Percentiles rank a stretch among this genome's conserved stretches.
Conservation (phyloP, 495 filamentous ascomycete species). For the Lentithecium fluviatile region DNA sequence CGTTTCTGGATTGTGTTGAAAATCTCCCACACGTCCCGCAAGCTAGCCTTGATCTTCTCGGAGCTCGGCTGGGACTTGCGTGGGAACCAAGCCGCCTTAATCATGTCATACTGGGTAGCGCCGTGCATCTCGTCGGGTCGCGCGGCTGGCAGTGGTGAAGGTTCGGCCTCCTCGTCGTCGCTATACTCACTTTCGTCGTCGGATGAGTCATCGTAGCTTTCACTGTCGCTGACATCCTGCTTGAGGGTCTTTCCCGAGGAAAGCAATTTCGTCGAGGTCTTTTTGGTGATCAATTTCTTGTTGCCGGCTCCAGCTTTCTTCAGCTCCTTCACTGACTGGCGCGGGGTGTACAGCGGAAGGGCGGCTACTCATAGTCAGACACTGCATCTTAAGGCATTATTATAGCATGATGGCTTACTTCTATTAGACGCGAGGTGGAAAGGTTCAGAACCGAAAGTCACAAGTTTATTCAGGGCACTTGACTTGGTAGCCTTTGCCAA, state of each 20-base stretch:
- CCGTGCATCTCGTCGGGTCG: slow-evolving; percentile 54
- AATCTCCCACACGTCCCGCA: slow-evolving; percentile 61
- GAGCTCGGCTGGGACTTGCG: slow-evolving; percentile 47
- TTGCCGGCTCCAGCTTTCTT: slow-evolving; percentile 40
- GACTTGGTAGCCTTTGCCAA: slow-evolving; percentile 46
- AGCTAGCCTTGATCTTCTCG: slow-evolving; percentile 52
- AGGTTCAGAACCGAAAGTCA: slow-evolving; percentile 42
- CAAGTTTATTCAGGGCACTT: slow-evolving; percentile 44
- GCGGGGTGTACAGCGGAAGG: slow-evolving; percentile 44
- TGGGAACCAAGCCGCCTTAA: slow-evolving; percentile 66
- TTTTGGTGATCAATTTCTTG: slow-evolving; percentile 34
- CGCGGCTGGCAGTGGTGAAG: slow-evolving; percentile 52
- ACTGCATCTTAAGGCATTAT: slow-evolving; percentile 17
- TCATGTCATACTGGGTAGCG: slow-evolving; percentile 60
- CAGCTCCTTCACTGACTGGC: slow-evolving; percentile 49
- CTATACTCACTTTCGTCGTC: slow-evolving; percentile 56
- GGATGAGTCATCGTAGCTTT: slow-evolving; percentile 40
- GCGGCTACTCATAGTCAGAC: slow-evolving; percentile 39
- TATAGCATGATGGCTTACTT: slow-evolving; percentile 32
- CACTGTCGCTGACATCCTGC: slow-evolving; percentile 42
- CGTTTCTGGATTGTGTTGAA: slow-evolving; percentile 60
- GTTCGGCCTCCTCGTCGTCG: slow-evolving; percentile 52
- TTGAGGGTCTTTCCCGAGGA: slow-evolving; percentile 23
- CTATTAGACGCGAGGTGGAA: slow-evolving; percentile 30
- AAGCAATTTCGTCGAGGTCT: neutral